phyloP scores from a whole-genome alignment of 495 filamentous ascomycete species.

The Ascobolus immersus region DNA sequence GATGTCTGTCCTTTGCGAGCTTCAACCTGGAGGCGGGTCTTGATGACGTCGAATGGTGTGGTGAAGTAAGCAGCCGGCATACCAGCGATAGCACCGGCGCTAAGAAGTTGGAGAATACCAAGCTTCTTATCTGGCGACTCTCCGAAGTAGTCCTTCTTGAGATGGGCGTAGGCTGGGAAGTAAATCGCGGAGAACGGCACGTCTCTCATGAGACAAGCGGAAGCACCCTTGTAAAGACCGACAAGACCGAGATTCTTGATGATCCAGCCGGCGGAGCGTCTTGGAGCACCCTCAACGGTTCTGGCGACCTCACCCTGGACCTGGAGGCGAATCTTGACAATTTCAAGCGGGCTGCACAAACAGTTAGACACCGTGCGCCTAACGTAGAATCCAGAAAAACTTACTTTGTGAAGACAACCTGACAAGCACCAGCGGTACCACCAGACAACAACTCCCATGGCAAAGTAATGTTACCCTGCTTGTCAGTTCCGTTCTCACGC shows the following conservation, averaged over 20 bases:
- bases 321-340: conserved; percentile 95
- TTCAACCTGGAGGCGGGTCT: conserved; percentile 91
- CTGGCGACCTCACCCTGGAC: conserved; percentile 91
- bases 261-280: conserved; percentile 90
- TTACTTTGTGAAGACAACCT: conserved; percentile 45
- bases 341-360: conserved; percentile 92
- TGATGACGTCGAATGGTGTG: conserved; percentile 95
- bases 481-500: conserved; percentile 44
- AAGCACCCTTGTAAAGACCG: conserved; percentile 93
- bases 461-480: conserved; percentile 47
- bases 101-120: conserved; percentile 74
- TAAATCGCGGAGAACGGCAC: conserved; percentile 97
- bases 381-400: conserved; percentile 16
- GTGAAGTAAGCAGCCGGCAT: conserved; percentile 93
- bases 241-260: conserved; percentile 84
- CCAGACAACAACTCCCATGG: conserved; percentile 59
- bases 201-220: conserved; percentile 79
- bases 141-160: conserved; percentile 84
- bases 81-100: conserved; percentile 85
- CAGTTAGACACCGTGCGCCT: conserved; percentile 3
- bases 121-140: conserved; percentile 74
- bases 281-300: conserved; percentile 54
- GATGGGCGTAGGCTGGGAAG: conserved; percentile 85
- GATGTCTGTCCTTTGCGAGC: conserved; percentile 75
- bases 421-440: conserved; percentile 74